Percentiles rank a stretch among this genome's conserved stretches.
phyloP scores from a whole-genome alignment of 331 rosid species.

The Arachis monticola region DNA sequence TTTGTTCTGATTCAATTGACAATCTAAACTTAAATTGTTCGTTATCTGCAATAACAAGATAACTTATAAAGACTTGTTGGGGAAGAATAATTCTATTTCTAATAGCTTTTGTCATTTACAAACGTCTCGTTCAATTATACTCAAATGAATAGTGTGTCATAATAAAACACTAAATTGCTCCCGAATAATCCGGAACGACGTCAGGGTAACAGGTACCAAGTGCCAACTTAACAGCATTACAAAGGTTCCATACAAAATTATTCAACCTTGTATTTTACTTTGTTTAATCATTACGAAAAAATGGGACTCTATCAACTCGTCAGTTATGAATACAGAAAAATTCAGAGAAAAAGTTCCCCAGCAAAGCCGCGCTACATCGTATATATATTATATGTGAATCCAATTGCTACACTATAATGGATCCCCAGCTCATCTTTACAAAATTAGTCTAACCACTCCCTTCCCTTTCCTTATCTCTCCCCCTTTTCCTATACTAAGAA shows the following conservation, averaged over 20 bases:
- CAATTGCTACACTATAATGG: constrained; percentile 44
- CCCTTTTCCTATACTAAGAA: constrained; percentile 37
- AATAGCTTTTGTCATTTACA: too few species aligned
- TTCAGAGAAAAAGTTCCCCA: constrained; percentile 41
- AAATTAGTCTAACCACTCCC: constrained; percentile 46
- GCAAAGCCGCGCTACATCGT: constrained; percentile 48
- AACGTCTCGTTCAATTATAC: too few species aligned
- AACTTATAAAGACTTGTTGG: too few species aligned
- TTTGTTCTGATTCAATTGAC: too few species aligned
- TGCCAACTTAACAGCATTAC: constrained; percentile 14
- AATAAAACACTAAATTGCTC: neutral
- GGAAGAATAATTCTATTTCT: too few species aligned
- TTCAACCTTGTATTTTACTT: constrained; percentile 39
- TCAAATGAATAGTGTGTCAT: too few species aligned
- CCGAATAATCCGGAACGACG: neutral
- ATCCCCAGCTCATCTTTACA: constrained; percentile 75
- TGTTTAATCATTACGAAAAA: constrained; percentile 47
- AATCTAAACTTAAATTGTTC: too few species aligned
- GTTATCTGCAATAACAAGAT: too few species aligned
- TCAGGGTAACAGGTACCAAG: neutral
- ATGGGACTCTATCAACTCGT: constrained; percentile 38
- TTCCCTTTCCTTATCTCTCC: constrained; percentile 34
- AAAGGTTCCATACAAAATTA: constrained; percentile 24
- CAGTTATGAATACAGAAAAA: constrained; percentile 47
- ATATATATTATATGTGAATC: constrained; percentile 47